Evolutionary conservation across 106 monocot genomes (phyloP), one percentile per base, ranked within the genome.

Genomic region (Vanilla planifolia): DNA sequence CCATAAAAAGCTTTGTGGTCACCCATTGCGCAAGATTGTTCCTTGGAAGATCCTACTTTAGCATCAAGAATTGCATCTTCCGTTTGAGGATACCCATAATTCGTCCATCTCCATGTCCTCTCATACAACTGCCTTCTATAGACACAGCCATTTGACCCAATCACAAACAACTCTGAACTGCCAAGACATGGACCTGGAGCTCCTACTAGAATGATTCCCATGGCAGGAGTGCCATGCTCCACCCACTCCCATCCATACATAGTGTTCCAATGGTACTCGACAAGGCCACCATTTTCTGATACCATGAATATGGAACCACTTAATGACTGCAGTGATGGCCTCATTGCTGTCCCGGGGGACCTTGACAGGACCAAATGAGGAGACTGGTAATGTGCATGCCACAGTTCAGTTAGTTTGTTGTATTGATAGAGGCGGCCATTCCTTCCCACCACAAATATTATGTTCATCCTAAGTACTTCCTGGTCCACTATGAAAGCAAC

Each of bases 361-460:
- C 73, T 73, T 15, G 89, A 81, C 46, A 93, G 79, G 46, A 82
- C 61, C 51, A 93, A 59, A 61, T 93, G 81, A 30, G 89, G 89
- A 24, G 93, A 93, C 64, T 88, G 93, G 56, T 76, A 67, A 69
- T 93, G 93, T 33, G 68, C 58, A 51, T 93, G 93, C 93, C 93
- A 93, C 52, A 93, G 63, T 35, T 85, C 81, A 13, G 76, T 93
- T 34, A 93, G 40, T 36, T 33, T 82, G 77, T 93, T 93, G 52
- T 93, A 93, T 29, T 93, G 93, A 65, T 93, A 93, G 0, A 93
- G 74, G 33, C 69, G 77, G 2, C 88, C 88, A 55, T 93, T 80
- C 19, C 62, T 71, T 33, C 89, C 89, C 0, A 89, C 68, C 0
- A 73, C 82, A 30, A 89, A 89, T 30, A 93, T 45, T 41, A 93